Percentiles rank a stretch among this genome's conserved stretches.
Evolutionary conservation across 192 early-diverging fungal genomes (phyloP).

Genomic region (Coemansia sp.): DNA sequence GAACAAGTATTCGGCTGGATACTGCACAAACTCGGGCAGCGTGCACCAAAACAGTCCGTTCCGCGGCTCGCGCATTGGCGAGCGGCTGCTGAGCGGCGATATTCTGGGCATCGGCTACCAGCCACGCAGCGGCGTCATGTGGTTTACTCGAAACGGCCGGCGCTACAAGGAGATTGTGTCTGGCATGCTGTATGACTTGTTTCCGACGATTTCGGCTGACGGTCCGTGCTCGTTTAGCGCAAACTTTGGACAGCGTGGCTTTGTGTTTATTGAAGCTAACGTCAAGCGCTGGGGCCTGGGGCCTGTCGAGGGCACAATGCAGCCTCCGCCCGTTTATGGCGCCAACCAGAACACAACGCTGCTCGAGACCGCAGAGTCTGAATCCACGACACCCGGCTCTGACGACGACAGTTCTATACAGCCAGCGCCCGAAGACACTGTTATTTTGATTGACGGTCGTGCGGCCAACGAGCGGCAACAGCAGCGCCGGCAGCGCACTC

Average conservation of each 20-base stretch:
- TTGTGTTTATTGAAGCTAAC: conserved; percentile 83
- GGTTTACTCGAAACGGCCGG: conserved; percentile 76
- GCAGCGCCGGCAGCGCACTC: conserved; percentile 2
- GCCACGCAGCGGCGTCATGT: conserved; percentile 69
- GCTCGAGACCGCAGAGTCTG: conserved; percentile 43
- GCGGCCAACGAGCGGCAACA: not conserved
- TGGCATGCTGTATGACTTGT: conserved; percentile 70
- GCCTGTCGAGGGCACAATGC: conserved; percentile 64
- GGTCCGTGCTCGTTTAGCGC: conserved; percentile 58
- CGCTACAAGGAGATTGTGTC: conserved; percentile 67
- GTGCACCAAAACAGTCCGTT: conserved; percentile 71
- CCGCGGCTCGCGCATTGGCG: conserved; percentile 61
- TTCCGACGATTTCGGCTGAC: conserved; percentile 56
- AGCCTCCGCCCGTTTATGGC: conserved; percentile 77
- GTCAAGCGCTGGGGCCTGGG: conserved; percentile 83
- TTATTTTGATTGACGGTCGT: conserved; percentile 23
- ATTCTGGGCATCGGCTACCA: conserved; percentile 78
- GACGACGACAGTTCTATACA: conserved; percentile 15
- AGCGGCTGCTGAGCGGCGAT: conserved; percentile 69
- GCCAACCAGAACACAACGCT: conserved; percentile 68
- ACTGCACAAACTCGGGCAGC: conserved; percentile 64
- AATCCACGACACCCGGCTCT: conserved; percentile 4
- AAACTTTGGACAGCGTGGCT: conserved; percentile 78
- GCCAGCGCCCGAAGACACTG: conserved; percentile 14
- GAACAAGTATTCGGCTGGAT: conserved; percentile 74